A percentile compares a stretch with the other conserved stretches of the same genome.
Evolutionary conservation across 495 filamentous ascomycete genomes (phyloP).

Genomic region (Pyrenopolyporus hunteri): DNA sequence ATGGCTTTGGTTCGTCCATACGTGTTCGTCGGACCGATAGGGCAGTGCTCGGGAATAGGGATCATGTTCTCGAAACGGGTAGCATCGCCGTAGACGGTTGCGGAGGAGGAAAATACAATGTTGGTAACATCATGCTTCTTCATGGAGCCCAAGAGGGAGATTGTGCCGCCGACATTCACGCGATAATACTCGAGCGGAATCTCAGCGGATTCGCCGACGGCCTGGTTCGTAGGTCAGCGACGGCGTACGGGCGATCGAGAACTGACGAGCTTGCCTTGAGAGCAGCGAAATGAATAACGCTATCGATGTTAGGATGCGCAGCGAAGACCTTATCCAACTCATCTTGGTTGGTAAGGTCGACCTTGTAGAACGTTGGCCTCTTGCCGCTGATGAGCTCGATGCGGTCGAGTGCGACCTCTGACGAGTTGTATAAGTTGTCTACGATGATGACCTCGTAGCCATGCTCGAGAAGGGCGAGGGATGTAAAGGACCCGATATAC

Average conservation of each 20-base stretch:
- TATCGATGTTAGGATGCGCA: constrained; percentile 91
- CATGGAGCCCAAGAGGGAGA: constrained; percentile 88
- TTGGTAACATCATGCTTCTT: constrained; percentile 86
- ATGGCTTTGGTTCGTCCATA: constrained; percentile 95
- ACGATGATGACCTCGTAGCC: constrained; percentile 96
- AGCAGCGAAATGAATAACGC: constrained; percentile 97
- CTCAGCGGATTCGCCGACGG: constrained; percentile 94
- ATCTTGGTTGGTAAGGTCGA: constrained; percentile 85
- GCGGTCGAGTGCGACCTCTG: constrained; percentile 83
- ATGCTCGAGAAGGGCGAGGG: constrained; percentile 86
- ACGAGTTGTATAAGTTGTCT: constrained; percentile 96
- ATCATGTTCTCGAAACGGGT: constrained; percentile 98
- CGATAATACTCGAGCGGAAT: constrained; percentile 97
- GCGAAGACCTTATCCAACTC: constrained; percentile 86
- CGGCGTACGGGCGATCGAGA: not conserved
- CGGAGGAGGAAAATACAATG: constrained; percentile 93
- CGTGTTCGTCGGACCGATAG: constrained; percentile 93
- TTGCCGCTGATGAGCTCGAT: constrained; percentile 93
- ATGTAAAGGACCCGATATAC: constrained; percentile 98
- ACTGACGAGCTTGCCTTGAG: constrained; percentile 74
- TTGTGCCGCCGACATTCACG: constrained; percentile 93
- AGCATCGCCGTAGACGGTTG: constrained; percentile 93
- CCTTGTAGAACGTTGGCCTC: constrained; percentile 81
- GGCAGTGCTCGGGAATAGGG: constrained; percentile 95
- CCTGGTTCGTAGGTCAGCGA: constrained; percentile 55